Conservation (phyloP, 371 early-diverging fungal species). For the Coemansia sp. region DNA sequence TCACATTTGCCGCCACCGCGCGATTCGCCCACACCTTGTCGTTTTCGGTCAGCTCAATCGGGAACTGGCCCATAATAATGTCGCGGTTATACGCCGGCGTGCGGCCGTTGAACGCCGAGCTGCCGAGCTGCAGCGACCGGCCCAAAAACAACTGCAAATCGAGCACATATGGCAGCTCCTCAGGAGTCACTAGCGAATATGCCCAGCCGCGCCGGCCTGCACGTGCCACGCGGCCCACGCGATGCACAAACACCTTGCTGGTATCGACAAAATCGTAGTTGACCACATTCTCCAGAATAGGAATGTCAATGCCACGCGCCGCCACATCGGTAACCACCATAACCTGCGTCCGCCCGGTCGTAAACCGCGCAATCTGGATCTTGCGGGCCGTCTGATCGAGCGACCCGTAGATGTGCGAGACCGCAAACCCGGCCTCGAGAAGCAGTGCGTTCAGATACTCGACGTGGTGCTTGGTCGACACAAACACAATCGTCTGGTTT, state of each 20-base stretch:
- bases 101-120: constrained; percentile 27
- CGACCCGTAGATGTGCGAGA: constrained; percentile 91
- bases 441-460: constrained; percentile 85
- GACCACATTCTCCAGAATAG: constrained; percentile 93
- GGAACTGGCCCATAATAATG: constrained; percentile 78
- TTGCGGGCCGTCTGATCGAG: constrained; percentile 92
- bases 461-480: constrained; percentile 95
- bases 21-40: constrained; percentile 74
- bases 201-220: constrained; percentile 94
- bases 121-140: constrained; percentile 46
- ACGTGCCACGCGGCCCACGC: constrained; percentile 98
- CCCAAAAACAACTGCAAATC: constrained; percentile 92
- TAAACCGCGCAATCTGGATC: constrained; percentile 81
- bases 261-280: constrained; percentile 96
- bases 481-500: constrained; percentile 88
- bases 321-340: constrained; percentile 99
- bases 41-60: constrained; percentile 62
- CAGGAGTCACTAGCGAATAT: constrained; percentile 82
- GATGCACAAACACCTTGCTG: constrained; percentile 97
- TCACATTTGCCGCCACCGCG: constrained; percentile 61
- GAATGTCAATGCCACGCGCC: constrained; percentile 99
- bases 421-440: constrained; percentile 66
- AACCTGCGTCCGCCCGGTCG: constrained; percentile 72
- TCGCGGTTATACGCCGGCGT: constrained; percentile 78
- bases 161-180: constrained; percentile 89